Conservation (phyloP, 2,329 filamentous ascomycete species). For the Neopestalotiopsis sp. region DNA sequence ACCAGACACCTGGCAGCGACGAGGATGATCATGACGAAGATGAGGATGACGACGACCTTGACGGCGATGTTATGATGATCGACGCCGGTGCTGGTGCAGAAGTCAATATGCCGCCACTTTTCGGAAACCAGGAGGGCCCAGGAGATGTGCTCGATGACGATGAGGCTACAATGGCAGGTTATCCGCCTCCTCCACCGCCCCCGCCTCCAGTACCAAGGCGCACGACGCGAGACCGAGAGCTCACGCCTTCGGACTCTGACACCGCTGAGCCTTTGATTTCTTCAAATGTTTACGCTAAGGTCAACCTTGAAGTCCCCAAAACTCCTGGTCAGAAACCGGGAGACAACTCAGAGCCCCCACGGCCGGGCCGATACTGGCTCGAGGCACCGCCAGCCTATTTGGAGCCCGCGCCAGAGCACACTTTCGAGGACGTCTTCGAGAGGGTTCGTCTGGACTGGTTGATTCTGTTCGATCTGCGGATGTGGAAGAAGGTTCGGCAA, state of each 20-base stretch:
- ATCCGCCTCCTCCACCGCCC: constrained; percentile 71
- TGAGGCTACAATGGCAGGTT: constrained; percentile 79
- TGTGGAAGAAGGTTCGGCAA: constrained; percentile 96
- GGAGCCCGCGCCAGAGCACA: constrained; percentile 65
- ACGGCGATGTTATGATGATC: constrained; percentile 59
- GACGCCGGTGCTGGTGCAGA: constrained; percentile 55
- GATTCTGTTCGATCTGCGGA: constrained; percentile 88
- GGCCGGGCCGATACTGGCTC: constrained; percentile 83
- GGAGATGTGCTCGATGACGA: constrained; percentile 76
- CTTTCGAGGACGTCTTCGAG: constrained; percentile 87
- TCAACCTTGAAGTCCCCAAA: constrained; percentile 77
- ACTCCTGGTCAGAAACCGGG: constrained; percentile 67
- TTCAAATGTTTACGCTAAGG: constrained; percentile 65
- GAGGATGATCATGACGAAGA: constrained; percentile 65
- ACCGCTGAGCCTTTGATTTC: constrained; percentile 71
- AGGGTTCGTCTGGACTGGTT: constrained; percentile 92
- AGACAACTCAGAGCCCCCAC: constrained; percentile 56
- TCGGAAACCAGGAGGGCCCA: constrained; percentile 46
- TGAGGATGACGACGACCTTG: constrained; percentile 72
- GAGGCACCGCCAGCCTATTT: constrained; percentile 76
- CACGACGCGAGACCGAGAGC: constrained; percentile 59
- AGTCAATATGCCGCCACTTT: constrained; percentile 50
- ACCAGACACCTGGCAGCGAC: constrained; percentile 40
- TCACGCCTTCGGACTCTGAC: constrained; percentile 76
- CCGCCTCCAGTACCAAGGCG: constrained; percentile 58